Evolutionary conservation across 805 yeast species (phyloP).

Genomic region (Kodamaea lidongshanica): DNA sequence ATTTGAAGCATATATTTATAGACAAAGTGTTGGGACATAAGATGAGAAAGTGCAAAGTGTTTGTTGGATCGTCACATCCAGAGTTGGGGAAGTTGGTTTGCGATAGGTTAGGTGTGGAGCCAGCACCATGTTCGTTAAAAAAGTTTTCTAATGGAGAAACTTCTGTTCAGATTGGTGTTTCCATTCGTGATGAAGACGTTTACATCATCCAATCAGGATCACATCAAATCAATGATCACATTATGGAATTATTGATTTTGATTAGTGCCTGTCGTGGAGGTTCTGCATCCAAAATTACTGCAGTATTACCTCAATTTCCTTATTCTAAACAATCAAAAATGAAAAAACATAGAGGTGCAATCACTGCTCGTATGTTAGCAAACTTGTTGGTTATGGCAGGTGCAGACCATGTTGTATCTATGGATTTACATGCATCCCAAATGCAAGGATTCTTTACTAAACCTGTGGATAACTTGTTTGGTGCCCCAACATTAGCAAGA

Average conservation of each 20-base stretch:
- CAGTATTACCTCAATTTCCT: constrained; percentile 96
- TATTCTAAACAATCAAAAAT: constrained; percentile 95
- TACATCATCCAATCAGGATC: constrained; percentile 88
- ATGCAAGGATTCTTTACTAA: constrained; percentile 98
- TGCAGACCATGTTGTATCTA: constrained; percentile 95
- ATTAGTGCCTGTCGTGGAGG: constrained; percentile 97
- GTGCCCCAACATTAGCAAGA: constrained; percentile 91
- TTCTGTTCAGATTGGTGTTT: constrained; percentile 88
- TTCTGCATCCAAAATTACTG: constrained; percentile 94
- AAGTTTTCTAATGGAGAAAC: constrained; percentile 98
- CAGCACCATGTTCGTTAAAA: constrained; percentile 86
- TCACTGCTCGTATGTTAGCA: constrained; percentile 97
- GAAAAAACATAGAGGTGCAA: constrained; percentile 99
- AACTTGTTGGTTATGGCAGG: constrained; percentile 95
- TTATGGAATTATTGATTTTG: constrained; percentile 90
- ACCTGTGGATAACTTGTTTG: constrained; percentile 94
- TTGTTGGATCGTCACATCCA: constrained; percentile 95
- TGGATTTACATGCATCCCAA: constrained; percentile 95
- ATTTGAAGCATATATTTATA: too few species aligned
- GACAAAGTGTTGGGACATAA: constrained; percentile 4
- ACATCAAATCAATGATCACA: constrained; percentile 82
- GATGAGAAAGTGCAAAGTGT: constrained; percentile 96
- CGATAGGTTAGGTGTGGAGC: constrained; percentile 82
- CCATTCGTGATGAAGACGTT: constrained; percentile 95
- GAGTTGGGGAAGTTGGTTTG: constrained; percentile 89